Evolutionary conservation across 2,329 filamentous ascomycete genomes (phyloP), one percentile per base, ranked within the genome.

Genomic region (Mycosphaerella sp.): DNA sequence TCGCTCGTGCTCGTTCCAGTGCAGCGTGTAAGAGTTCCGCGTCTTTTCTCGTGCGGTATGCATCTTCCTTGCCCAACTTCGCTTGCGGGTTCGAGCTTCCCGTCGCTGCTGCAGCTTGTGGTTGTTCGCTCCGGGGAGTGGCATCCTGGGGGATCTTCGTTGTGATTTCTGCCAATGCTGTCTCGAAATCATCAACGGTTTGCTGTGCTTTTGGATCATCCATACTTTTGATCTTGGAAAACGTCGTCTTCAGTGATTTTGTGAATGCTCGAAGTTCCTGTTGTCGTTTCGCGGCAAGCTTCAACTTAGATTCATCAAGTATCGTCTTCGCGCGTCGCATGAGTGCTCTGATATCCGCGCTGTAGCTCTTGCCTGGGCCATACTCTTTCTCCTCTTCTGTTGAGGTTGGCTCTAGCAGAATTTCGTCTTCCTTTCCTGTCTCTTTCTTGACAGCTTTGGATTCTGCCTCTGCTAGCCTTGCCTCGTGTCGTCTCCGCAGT

Each of bases 191-290:
- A 41, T 65, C 62, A 27, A 65, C 53, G 6, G 58, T 62, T 28
- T 63, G 58, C 44, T 57, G 50, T 17, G 58, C 49, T 13, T 57
- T 54, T 8, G 54, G 50, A 16, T 58, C 52, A 21, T 56, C 51
- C 40, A 57, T 57, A 32, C 56, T 57, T 27, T 67, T 65, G 56
- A 79, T 74, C 50, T 78, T 76, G 46, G 77, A 74, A 42, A 91
- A 75, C 40, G 85, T 79, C 41, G 78, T 76, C 62, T 80, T 81
- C 41, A 87, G 77, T 21, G 79, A 75, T 60, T 79, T 78, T 54
- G 85, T 75, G 71, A 94, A 87, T n/a, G 77, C 72, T 44, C 89
- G 85, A 48, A 94, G 76, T 48, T 84, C 79, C 65, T 85, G 81
- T 75, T 91, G 93, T 66, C 85, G 81, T 66, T 84, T 85, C 48